Base-by-base conservation (phyloP, 1,139 yeast species). In the Zygoascus meyerae region DNA sequence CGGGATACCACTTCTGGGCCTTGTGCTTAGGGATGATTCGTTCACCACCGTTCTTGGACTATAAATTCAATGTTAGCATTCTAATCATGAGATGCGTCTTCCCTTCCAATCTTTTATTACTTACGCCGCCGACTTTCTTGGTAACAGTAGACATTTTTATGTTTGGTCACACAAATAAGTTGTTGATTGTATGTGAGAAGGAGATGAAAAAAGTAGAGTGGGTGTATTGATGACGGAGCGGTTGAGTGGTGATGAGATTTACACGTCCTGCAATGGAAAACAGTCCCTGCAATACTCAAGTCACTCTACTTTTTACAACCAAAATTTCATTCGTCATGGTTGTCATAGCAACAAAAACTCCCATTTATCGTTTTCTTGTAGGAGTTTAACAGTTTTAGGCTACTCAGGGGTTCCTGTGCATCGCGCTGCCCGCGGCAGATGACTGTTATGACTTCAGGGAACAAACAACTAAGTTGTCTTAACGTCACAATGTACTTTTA, bases 1-100 rank as follows among this genome's bases (percentile, higher is more conserved):
- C 81, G 74, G 87, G 87, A 83, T 87, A 87, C 70, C 70, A 67
- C 85, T 87, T 87, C 77, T 90, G 92, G 72, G 90, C 90, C 84
- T 80, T 64, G 53, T 53, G 55, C 47, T 47, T 48, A 37, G 62
- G 54, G 47, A 62, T 49, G 47, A 52, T 53, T 48, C 67, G 65
- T 55, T 57, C 55, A 49, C 62, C 63, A 51, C 66, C 66, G 64
- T 63, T 64, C 61, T 61, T 62, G 54, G 67, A 63, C 59, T 55
- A 41, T 17, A 35, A 12, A 7, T 8, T 46, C 11, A 21, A 15
- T 26, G 46, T 37, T 26, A 15, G 55, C 50, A 49, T 15, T 11
- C 3, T 29, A 18, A 6, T 29, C 8, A 15, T 14, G 3, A 18
- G 34, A 3, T 16, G 9, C 3, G 12, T n/a, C 6, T 41, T 18